Evolutionary conservation across 1,284 basidiomycete genomes (phyloP).

Genomic region (Cryptococcus wingfieldii): DNA sequence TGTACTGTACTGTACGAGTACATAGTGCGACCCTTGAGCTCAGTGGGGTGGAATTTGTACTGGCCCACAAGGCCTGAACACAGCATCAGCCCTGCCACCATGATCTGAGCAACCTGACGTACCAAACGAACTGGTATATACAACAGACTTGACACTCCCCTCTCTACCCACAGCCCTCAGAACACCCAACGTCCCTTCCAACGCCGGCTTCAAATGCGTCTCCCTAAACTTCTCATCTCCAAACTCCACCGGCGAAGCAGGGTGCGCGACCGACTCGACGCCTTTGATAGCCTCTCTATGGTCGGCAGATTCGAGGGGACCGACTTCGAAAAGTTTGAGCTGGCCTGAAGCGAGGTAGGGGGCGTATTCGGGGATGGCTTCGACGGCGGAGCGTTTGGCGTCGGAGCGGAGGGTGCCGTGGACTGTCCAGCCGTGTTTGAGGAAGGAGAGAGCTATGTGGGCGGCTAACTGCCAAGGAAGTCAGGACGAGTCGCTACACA

Average conservation of each 20-base stretch:
- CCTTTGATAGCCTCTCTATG: conserved; percentile 37
- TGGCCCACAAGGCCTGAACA: too few relatives aligned
- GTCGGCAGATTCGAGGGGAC: conserved; percentile 27
- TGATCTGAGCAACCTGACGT: too few relatives aligned
- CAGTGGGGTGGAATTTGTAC: too few relatives aligned
- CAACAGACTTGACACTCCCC: too few relatives aligned
- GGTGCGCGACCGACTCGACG: conserved; percentile 19
- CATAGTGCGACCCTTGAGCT: too few relatives aligned
- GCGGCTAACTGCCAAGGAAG: conserved; percentile 15
- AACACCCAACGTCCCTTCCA: conserved; percentile 49
- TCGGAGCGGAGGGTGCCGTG: conserved; percentile 38
- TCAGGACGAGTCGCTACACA: not conserved
- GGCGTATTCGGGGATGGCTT: conserved; percentile 26
- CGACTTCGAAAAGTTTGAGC: conserved; percentile 21
- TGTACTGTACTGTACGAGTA: too few relatives aligned
- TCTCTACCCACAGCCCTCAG: conserved; percentile 40
- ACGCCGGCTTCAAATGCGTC: conserved; percentile 50
- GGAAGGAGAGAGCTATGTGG: conserved; percentile 23
- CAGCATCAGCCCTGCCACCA: too few relatives aligned
- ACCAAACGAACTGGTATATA: too few relatives aligned
- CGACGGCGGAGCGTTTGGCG: conserved; percentile 31
- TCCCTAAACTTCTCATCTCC: conserved; percentile 17
- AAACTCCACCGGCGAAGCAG: conserved; percentile 23
- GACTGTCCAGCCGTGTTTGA: conserved; percentile 30
- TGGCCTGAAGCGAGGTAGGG: conserved; percentile 19